Conservation (phyloP, 2,329 filamentous ascomycete genomes). For the Aspergillus sp. region DNA sequence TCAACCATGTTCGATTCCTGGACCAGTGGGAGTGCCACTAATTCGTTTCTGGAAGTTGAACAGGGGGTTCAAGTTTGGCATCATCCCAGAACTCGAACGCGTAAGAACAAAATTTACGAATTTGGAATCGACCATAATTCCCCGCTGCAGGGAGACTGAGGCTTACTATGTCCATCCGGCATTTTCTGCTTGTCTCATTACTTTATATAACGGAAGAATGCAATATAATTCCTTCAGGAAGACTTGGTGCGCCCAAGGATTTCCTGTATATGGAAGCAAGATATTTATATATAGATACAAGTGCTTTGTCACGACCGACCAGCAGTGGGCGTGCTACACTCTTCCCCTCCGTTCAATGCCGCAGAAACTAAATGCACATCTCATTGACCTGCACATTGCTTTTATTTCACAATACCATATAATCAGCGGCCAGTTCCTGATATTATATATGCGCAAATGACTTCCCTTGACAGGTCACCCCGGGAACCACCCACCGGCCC, state of each 20-base stretch:
- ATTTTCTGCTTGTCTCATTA: conserved; percentile 6
- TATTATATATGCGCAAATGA: conserved; percentile 1
- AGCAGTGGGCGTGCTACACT: conserved; percentile 3
- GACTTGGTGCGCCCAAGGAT: conserved; percentile 3
- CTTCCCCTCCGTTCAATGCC: neutral
- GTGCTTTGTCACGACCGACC: neutral
- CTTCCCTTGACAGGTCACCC: neutral
- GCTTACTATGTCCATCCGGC: conserved; percentile 3
- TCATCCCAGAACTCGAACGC: too few relatives aligned
- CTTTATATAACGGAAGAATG: conserved; percentile 6
- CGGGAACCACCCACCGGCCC: neutral
- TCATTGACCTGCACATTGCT: conserved; percentile 3
- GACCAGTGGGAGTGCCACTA: too few relatives aligned
- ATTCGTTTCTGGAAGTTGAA: too few relatives aligned
- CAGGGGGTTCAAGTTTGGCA: too few relatives aligned
- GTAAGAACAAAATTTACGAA: too few relatives aligned
- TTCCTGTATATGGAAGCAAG: conserved; percentile 1
- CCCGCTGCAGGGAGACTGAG: conserved; percentile 4
- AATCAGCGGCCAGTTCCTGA: conserved; percentile 4
- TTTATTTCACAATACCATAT: conserved; percentile 8
- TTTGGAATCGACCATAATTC: too few relatives aligned
- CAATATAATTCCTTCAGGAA: conserved; percentile 4
- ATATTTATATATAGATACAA: too few relatives aligned
- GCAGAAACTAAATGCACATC: neutral
- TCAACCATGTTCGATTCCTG: too few relatives aligned